Percentiles rank a stretch among this genome's conserved stretches.
phyloP scores from a whole-genome alignment of 2,329 filamentous ascomycete species.

The Thelonectria blattea region DNA sequence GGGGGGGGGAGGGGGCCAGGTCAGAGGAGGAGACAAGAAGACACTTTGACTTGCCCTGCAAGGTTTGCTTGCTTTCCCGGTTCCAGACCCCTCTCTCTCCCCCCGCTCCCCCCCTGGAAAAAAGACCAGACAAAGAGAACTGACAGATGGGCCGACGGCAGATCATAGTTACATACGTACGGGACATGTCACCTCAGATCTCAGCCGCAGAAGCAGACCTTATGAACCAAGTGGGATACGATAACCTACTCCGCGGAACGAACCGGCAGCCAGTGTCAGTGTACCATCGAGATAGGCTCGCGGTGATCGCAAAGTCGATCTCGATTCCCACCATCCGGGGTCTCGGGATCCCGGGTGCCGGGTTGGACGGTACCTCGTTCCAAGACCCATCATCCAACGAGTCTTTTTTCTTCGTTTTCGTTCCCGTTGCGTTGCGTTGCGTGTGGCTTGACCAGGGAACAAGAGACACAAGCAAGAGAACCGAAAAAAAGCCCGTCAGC shows the following conservation, averaged over 20 bases:
- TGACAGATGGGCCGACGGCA: too few relatives aligned
- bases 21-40: too few relatives aligned
- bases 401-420: neutral
- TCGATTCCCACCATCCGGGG: neutral
- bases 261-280: neutral
- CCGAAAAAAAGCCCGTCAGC: neutral
- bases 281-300: neutral
- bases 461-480: too few relatives aligned
- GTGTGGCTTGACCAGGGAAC: neutral
- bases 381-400: too few relatives aligned
- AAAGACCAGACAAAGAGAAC: neutral
- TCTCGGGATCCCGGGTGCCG: neutral
- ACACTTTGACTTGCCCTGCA: neutral
- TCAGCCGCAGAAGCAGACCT: neutral
- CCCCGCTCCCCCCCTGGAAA: neutral
- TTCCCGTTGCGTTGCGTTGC: neutral
- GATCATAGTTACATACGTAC: too few relatives aligned
- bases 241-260: neutral
- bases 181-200: neutral
- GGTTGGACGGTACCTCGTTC: too few relatives aligned
- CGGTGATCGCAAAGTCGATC: neutral
- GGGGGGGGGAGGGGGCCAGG: too few relatives aligned
- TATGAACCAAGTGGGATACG: neutral
- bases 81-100: neutral
- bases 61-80: too few relatives aligned